Conservation (phyloP, 768 basidiomycete species). For the Rhizopogon vinicolor region DNA sequence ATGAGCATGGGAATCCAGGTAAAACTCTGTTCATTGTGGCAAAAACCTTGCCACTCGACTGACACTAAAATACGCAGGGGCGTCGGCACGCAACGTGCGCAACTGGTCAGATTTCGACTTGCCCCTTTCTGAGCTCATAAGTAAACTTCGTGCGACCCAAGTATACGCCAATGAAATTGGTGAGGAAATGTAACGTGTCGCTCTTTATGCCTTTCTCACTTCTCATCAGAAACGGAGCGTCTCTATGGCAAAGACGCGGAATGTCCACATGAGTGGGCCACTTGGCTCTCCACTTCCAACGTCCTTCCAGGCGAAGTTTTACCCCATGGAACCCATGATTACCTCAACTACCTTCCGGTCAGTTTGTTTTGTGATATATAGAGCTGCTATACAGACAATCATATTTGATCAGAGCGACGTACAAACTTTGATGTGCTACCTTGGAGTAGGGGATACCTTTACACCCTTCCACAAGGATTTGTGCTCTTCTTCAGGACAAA, state of each 20-base stretch:
- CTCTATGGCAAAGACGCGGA: conserved; percentile 76
- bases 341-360: conserved; percentile 51
- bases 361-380: conserved; percentile 33
- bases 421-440: conserved; percentile 83
- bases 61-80: conserved; percentile 35
- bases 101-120: conserved; percentile 50
- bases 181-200: conserved; percentile 12
- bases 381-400: background rate
- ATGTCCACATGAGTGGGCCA: conserved; percentile 62
- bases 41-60: background rate
- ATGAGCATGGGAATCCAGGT: conserved; percentile 28
- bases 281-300: conserved; percentile 47
- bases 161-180: conserved; percentile 35
- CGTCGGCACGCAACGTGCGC: conserved; percentile 61
- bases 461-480: conserved; percentile 85
- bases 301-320: conserved; percentile 51
- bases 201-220: background rate
- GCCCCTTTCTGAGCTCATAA: conserved; percentile 48
- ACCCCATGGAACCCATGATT: conserved; percentile 51
- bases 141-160: conserved; percentile 32
- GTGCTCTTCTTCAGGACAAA: conserved; percentile 81
- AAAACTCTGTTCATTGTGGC: background rate
- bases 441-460: conserved; percentile 78
- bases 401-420: conserved; percentile 44
- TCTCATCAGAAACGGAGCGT: conserved; percentile 46